Conservation (phyloP, 2,329 filamentous ascomycete genomes). For the Trichoderma atroviride region DNA sequence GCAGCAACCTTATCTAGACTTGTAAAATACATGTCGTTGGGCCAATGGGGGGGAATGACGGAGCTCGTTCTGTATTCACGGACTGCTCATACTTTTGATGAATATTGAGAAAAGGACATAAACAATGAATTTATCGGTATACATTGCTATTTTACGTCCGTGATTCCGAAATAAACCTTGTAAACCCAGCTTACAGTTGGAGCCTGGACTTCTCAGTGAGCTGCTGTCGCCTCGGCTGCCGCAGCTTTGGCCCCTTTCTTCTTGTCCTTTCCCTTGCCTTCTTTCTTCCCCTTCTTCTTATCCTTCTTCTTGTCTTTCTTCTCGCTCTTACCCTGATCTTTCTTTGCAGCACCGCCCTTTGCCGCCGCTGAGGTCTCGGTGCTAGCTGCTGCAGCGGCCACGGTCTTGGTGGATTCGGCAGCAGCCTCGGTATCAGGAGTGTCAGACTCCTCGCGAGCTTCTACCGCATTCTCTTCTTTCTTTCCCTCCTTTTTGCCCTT, state of each 20-base stretch:
- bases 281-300: neutral
- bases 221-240: no score
- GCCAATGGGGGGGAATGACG: neutral
- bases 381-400: no score
- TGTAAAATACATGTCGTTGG: neutral
- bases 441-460: no score
- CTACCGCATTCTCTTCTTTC: no score
- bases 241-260: neutral
- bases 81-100: neutral
- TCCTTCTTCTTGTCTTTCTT: neutral
- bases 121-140: neutral
- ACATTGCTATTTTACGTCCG: neutral
- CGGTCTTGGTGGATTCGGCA: no score
- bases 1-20: no score
- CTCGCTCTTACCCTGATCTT: neutral
- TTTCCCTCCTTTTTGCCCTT: no score
- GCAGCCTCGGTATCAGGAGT: no score
- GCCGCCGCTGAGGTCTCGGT: neutral
- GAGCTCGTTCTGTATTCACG: neutral
- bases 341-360: neutral
- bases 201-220: neutral
- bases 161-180: neutral
- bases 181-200: neutral
- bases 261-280: neutral
- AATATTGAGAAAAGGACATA: neutral